Percentiles rank a stretch among this genome's conserved stretches.
Conservation (phyloP, 2,329 filamentous ascomycete species). For the Orbilia blumenaviensis region DNA sequence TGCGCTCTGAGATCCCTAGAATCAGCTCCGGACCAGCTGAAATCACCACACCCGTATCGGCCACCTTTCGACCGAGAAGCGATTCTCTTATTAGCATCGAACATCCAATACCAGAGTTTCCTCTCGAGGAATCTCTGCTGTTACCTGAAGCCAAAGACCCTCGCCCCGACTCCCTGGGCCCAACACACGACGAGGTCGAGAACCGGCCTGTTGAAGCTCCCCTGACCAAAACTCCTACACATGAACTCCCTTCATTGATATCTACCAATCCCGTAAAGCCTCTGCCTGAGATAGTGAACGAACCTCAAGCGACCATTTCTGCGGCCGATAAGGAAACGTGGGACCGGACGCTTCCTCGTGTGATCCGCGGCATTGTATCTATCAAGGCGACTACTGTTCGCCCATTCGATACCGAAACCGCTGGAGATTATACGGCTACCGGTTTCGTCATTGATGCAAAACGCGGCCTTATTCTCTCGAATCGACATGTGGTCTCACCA, state of each 20-base stretch:
- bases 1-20: conserved; percentile 47
- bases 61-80: conserved; percentile 45
- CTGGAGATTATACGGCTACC: conserved; percentile 58
- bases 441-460: conserved; percentile 58
- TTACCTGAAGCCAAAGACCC: conserved; percentile 34
- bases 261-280: conserved; percentile 49
- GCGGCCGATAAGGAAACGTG: conserved; percentile 58
- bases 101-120: conserved; percentile 41
- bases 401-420: conserved; percentile 58
- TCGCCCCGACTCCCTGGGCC: conserved; percentile 27
- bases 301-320: conserved; percentile 48
- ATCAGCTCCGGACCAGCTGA: conserved; percentile 47
- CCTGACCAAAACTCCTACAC: conserved; percentile 44
- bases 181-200: conserved; percentile 38
- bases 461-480: conserved; percentile 57
- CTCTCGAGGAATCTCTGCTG: conserved; percentile 47
- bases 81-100: conserved; percentile 47
- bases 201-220: conserved; percentile 39
- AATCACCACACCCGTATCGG: conserved; percentile 51
- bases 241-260: conserved; percentile 48
- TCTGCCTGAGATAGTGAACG: conserved; percentile 49
- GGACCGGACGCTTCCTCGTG: conserved; percentile 57
- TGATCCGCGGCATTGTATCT: conserved; percentile 58
- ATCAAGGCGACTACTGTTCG: conserved; percentile 58
- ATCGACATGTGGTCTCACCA: conserved; percentile 58